Evolutionary conservation across 257 asterid genomes (phyloP), one percentile per base, ranked within the genome.

Genomic region (Henckelia pumila): DNA sequence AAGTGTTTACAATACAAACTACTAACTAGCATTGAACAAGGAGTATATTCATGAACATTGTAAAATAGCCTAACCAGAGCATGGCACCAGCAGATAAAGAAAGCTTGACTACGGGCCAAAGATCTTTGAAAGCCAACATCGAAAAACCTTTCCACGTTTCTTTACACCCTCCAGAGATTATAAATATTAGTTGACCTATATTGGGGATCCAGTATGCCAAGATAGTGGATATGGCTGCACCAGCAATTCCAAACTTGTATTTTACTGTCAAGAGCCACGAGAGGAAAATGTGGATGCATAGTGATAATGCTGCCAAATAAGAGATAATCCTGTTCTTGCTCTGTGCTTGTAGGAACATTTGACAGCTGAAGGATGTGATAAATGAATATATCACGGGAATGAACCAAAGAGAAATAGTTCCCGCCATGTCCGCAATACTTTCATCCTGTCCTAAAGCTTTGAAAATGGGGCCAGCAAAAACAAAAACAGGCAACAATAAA

Each of bases 141-240:
- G 92, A 67, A 66, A 90, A 86, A 10, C 97, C 94, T 37, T 29
- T 83, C 97, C 97, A 90, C 1, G 95, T 87, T 49, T 85, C 94
- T 0, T 32, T 71, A 70, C 95, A 90, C 58, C 94, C 92, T 64
- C 97, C 92, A 2, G 57, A 56, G 14, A 77, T 14, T 23, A 90
- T 64, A 26, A 79, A 88, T 6, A 71, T 8, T 1, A 90, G 49
- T 24, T 90, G 94, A 1, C 95, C 95, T 1, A 74, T 49, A 59
- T 88, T 88, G 2, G 95, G 97, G 16, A 86, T 68, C 97, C 95
- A 90, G 50, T 71, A 85, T 0, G 94, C 89, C 72, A 90, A 20
- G 14, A 81, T 63, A 35, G 90, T 82, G 8, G 95, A 84, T 7
- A 77, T 30, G 95, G 88, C 80, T 29, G 83, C 89, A 35, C 95